These are phyloP conservation scores for Globisporangium orthogonon DNA, from an alignment of 352 stramenopile species.

Conservation along the genomic window DNA sequence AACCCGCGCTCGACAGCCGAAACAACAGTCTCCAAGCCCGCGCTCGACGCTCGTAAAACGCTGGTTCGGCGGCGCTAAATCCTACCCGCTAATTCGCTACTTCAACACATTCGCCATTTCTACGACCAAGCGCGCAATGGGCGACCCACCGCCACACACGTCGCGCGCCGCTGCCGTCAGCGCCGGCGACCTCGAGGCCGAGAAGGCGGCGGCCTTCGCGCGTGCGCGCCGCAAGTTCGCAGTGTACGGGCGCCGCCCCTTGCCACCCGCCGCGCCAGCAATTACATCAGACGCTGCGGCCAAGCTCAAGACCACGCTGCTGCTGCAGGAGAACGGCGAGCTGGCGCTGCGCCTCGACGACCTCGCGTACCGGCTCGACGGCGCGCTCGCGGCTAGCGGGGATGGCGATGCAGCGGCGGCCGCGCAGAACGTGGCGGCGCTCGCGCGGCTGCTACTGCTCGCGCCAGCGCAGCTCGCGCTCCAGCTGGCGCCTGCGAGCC, in stretches of 20 bases:
- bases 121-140: neutral
- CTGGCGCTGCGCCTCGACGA: slow-evolving; percentile 45
- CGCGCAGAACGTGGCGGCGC: slow-evolving; percentile 28
- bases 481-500: slow-evolving; percentile 20
- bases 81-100: too few species aligned
- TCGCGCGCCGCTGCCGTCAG: neutral
- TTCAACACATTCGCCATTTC: too few species aligned
- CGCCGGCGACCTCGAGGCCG: neutral
- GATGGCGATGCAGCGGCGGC: neutral
- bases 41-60: too few species aligned
- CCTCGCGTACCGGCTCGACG: slow-evolving; percentile 54
- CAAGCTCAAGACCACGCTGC: slow-evolving; percentile 37
- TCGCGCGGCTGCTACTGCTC: slow-evolving; percentile 28
- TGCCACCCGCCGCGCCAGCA: slow-evolving; percentile 20
- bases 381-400: slow-evolving; percentile 1
- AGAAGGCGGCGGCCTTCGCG: slow-evolving; percentile 12
- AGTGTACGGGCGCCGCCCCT: slow-evolving; percentile 40
- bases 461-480: slow-evolving; percentile 27
- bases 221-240: slow-evolving; percentile 36
- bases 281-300: slow-evolving; percentile 5
- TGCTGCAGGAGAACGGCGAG: slow-evolving; percentile 56
- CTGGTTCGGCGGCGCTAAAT: too few species aligned
- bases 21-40: neutral
- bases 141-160: neutral
- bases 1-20: too few species aligned